Percentiles rank a stretch among this genome's conserved stretches.
Evolutionary conservation across 257 asterid genomes (phyloP).

Genomic region (Lantana camara): DNA sequence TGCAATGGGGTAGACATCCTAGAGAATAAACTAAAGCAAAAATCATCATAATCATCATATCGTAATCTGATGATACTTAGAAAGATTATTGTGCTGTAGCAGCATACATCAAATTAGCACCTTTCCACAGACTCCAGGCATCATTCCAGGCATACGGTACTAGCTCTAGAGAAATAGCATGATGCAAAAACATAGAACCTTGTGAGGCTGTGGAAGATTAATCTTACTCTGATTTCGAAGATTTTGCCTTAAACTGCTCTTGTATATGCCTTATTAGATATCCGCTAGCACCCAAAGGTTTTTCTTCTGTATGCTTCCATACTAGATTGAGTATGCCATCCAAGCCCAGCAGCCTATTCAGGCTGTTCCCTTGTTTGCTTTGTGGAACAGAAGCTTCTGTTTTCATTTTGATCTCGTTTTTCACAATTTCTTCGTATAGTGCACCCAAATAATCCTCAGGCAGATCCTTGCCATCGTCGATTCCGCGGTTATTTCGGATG

Average conservation of each 20-base stretch:
- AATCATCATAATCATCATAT: conserved; percentile 7
- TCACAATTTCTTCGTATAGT: conserved; percentile 91
- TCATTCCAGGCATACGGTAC: conserved; percentile 22
- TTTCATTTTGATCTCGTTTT: conserved; percentile 94
- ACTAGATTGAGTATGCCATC: conserved; percentile 97
- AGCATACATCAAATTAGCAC: conserved; percentile 22
- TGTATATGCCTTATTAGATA: conserved; percentile 86
- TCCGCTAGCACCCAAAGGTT: conserved; percentile 89
- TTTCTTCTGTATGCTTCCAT: conserved; percentile 96
- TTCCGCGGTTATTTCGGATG: conserved; percentile 97
- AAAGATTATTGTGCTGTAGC: conserved; percentile 18
- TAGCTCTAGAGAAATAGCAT: conserved; percentile 5
- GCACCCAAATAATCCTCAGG: conserved; percentile 89
- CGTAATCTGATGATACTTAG: conserved; percentile 5
- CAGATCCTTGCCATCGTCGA: conserved; percentile 91
- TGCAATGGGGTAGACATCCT: conserved; percentile 20
- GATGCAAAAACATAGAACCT: background rate
- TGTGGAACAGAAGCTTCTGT: conserved; percentile 78
- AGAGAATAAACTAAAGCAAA: conserved; percentile 21
- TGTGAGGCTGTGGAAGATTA: conserved; percentile 28
- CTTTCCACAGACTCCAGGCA: conserved; percentile 20
- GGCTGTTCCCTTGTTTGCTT: conserved; percentile 90
- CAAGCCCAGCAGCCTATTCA: conserved; percentile 85
- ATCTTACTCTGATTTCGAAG: conserved; percentile 93
- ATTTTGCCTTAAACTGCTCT: conserved; percentile 93